These are phyloP conservation scores for Fragaria nilgerrensis DNA, from an alignment of 306 rosid genomes.

Conservation along the genomic window DNA sequence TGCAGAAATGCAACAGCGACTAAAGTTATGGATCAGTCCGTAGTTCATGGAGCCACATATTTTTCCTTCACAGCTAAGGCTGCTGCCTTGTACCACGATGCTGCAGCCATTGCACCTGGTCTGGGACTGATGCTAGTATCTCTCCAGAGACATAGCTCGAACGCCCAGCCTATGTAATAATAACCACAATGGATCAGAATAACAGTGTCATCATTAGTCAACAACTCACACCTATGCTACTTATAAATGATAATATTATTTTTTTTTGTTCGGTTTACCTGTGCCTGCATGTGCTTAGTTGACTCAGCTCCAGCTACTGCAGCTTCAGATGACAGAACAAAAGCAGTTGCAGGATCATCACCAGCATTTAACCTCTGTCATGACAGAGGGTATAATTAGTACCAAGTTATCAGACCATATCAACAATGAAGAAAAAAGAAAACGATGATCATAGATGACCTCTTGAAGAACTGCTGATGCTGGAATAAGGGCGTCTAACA, in stretches of 20 bases:
- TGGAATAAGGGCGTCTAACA: conserved; percentile 92
- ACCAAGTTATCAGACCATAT: conserved; percentile 9
- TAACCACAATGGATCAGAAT: conserved; percentile 18
- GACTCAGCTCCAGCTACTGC: conserved; percentile 85
- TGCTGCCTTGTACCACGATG: conserved; percentile 87
- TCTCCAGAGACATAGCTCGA: conserved; percentile 65
- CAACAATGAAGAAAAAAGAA: conserved; percentile 23
- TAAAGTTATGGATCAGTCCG: conserved; percentile 8
- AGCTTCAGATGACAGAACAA: conserved; percentile 76
- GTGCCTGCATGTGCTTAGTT: conserved; percentile 82
- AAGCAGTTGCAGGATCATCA: conserved; percentile 66
- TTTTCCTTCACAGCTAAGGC: conserved; percentile 60
- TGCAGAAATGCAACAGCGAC: conserved; percentile 28
- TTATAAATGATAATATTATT: background rate
- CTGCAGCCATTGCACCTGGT: conserved; percentile 96
- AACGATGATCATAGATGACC: conserved; percentile 37
- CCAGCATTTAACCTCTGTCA: conserved; percentile 71
- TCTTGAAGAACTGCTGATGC: conserved; percentile 70
- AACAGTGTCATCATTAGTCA: background rate
- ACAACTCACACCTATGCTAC: background rate
- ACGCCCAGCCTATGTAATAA: conserved; percentile 76
- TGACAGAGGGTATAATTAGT: conserved; percentile 18
- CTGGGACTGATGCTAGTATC: conserved; percentile 70
- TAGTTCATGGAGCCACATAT: conserved; percentile 32
- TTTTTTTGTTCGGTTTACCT: conserved; percentile 35